A percentile compares a stretch with the other conserved stretches of the same genome.
These are phyloP conservation scores for Agrocybe chaxingu DNA, from an alignment of 768 basidiomycete genomes.

Conservation along the genomic window DNA sequence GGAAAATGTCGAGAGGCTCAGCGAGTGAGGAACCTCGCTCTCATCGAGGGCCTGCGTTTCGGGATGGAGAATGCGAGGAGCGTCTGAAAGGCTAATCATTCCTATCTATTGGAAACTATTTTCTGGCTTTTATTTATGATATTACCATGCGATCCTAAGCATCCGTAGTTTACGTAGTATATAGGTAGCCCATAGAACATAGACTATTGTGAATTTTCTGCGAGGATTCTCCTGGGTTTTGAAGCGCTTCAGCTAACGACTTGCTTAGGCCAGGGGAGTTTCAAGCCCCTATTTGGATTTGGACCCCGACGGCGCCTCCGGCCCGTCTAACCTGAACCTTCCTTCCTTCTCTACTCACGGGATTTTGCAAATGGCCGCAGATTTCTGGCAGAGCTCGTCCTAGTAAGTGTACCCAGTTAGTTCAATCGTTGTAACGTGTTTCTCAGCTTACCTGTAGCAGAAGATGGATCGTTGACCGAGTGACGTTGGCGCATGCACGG, in stretches of 20 bases:
- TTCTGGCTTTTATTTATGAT: too few relatives aligned
- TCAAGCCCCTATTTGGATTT: too few relatives aligned
- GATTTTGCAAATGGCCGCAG: conserved; percentile 63
- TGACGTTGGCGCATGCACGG: conserved; percentile 68
- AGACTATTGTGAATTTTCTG: too few relatives aligned
- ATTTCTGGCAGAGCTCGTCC: conserved; percentile 92
- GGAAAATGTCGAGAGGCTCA: conserved; percentile 43
- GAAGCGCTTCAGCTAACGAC: too few relatives aligned
- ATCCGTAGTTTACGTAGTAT: too few relatives aligned
- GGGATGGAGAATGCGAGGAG: conserved; percentile 32
- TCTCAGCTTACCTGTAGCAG: conserved; percentile 52
- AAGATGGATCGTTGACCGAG: conserved; percentile 87
- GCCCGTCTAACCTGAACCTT: too few relatives aligned
- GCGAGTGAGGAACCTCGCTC: conserved; percentile 29
- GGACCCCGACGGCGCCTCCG: too few relatives aligned
- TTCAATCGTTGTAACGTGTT: conserved; percentile 12
- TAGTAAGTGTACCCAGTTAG: conserved; percentile 49
- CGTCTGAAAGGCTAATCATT: conserved; percentile 1
- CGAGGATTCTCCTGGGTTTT: too few relatives aligned
- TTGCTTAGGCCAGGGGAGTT: too few relatives aligned
- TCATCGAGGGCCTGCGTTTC: conserved; percentile 28
- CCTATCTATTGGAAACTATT: neutral
- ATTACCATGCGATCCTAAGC: too few relatives aligned
- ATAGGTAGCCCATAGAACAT: too few relatives aligned
- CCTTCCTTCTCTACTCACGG: too few relatives aligned